phyloP scores from a whole-genome alignment of 139 green algal genomes.

The Spirogloea muscicola region DNA sequence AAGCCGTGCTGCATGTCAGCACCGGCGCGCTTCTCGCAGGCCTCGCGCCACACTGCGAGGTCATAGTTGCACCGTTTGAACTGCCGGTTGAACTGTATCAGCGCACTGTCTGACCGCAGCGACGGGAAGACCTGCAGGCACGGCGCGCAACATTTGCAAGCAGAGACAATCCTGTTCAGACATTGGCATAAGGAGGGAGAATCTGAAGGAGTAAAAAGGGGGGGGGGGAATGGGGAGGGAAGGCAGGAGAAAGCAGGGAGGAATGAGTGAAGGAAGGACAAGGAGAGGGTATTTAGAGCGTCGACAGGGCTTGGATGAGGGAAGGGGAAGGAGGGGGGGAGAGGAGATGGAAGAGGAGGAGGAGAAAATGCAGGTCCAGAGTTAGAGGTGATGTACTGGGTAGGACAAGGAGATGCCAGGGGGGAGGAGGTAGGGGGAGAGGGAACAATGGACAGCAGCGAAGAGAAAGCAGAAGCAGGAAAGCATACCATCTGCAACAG shows the following conservation, averaged over 20 bases:
- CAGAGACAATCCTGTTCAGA: too few relatives aligned
- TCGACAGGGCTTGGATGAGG: background rate
- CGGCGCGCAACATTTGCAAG: background rate
- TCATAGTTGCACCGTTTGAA: slow-evolving; percentile 58
- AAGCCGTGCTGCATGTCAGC: slow-evolving; percentile 10
- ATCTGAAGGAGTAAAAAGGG: background rate
- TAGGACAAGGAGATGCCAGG: background rate
- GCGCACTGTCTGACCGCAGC: slow-evolving; percentile 42
- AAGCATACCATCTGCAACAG: slow-evolving; percentile 48
- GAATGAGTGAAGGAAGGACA: background rate
- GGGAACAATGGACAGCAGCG: background rate
- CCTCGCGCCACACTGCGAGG: slow-evolving; percentile 56
- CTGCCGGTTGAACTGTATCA: slow-evolving; percentile 47
- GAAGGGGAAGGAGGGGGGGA: background rate
- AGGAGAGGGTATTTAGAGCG: background rate
- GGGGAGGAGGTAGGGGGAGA: background rate
- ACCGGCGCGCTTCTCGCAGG: slow-evolving; percentile 48
- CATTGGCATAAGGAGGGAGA: too few relatives aligned
- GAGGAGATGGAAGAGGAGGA: background rate
- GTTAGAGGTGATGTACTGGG: background rate
- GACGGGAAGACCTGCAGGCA: slow-evolving; percentile 26
- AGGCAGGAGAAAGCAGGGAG: background rate
- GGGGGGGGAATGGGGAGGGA: background rate
- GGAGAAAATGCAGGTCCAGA: background rate
- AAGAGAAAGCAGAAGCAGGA: background rate